Conservation (phyloP, 352 stramenopile species). For the Aphanomyces euteiches region DNA sequence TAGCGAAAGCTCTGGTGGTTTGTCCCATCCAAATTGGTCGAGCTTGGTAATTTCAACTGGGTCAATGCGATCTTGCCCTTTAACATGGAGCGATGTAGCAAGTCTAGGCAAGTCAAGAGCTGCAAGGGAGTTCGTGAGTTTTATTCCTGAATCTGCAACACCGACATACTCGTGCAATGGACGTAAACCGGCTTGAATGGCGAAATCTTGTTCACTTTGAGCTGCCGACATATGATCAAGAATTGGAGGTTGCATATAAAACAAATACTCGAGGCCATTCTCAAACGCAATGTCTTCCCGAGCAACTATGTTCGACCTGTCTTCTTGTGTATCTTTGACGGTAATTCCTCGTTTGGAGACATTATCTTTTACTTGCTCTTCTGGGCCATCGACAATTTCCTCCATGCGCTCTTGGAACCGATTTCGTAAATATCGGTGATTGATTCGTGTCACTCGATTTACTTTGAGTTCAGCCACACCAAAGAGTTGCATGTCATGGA, state of each 20-base stretch:
- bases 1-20: not conserved
- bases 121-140: constrained; percentile 70
- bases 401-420: constrained; percentile 83
- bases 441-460: constrained; percentile 80
- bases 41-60: not conserved
- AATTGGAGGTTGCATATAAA: constrained; percentile 55
- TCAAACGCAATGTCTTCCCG: constrained; percentile 43
- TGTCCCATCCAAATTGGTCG: constrained; percentile 16
- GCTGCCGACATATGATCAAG: constrained; percentile 41
- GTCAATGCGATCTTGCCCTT: not conserved
- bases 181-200: constrained; percentile 66
- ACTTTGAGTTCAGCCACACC: constrained; percentile 67
- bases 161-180: constrained; percentile 45
- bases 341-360: constrained; percentile 77
- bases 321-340: constrained; percentile 31
- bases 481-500: constrained; percentile 49
- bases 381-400: constrained; percentile 57
- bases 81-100: constrained; percentile 13
- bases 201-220: constrained; percentile 51
- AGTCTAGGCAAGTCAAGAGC: constrained; percentile 47
- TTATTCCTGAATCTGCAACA: constrained; percentile 45
- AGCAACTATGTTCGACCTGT: not conserved
- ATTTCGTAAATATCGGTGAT: constrained; percentile 85
- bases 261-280: constrained; percentile 75
- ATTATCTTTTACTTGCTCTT: constrained; percentile 67